phyloP scores from a whole-genome alignment of 2,329 filamentous ascomycete genomes.

The Thielaviopsis ethacetica region DNA sequence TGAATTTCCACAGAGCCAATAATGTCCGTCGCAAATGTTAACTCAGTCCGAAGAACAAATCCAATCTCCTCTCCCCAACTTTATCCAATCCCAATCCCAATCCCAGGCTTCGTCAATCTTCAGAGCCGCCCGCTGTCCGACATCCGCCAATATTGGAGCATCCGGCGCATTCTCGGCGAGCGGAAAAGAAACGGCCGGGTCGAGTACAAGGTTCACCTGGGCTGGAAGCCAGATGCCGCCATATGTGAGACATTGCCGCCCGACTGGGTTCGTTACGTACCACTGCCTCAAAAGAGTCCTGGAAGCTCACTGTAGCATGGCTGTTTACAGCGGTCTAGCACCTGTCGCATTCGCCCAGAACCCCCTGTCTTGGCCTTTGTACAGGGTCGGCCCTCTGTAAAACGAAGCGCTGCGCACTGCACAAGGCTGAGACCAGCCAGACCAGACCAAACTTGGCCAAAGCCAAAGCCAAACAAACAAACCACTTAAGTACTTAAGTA shows the following conservation, averaged over 20 bases:
- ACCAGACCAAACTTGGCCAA: neutral
- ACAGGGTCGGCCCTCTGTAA: neutral
- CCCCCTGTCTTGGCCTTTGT: neutral
- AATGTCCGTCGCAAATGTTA: neutral
- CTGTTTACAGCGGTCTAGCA: neutral
- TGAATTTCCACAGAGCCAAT: neutral
- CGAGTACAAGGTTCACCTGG: constrained; percentile 11
- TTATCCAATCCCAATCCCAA: neutral
- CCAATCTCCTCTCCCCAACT: neutral
- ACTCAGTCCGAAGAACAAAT: neutral
- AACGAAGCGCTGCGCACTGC: neutral
- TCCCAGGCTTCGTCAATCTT: neutral
- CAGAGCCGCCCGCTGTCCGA: neutral
- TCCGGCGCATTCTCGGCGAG: constrained; percentile 7
- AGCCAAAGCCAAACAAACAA: neutral
- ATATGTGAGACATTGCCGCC: constrained; percentile 10
- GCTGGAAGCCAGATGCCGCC: constrained; percentile 8
- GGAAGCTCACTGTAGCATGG: neutral
- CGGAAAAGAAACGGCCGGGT: neutral
- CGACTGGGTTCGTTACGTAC: constrained; percentile 11
- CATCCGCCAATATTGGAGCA: constrained; percentile 6
- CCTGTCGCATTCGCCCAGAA: neutral
- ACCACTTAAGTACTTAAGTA: neutral
- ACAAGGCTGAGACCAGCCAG: neutral
- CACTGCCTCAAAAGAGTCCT: neutral